Percentiles rank a stretch among this genome's conserved stretches.
Evolutionary conservation across 495 filamentous ascomycete species (phyloP).

Genomic region (Sporormia fimetaria): DNA sequence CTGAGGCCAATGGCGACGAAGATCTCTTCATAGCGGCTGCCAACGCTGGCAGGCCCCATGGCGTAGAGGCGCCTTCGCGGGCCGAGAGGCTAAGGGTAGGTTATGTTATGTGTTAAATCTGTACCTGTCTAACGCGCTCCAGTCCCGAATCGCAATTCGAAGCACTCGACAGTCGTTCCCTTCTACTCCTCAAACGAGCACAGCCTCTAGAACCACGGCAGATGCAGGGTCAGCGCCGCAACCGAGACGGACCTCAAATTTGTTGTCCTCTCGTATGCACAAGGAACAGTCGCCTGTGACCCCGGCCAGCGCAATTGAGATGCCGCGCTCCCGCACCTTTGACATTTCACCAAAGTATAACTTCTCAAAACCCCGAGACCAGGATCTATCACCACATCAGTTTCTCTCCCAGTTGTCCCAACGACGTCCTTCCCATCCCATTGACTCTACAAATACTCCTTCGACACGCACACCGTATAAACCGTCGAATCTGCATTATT

Average conservation of each 20-base stretch:
- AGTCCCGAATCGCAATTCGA: constrained; percentile 24
- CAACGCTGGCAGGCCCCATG: constrained; percentile 37
- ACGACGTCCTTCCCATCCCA: constrained; percentile 36
- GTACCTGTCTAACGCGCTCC: constrained; percentile 2
- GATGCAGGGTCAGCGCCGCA: constrained; percentile 12
- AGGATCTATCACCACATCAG: constrained; percentile 36
- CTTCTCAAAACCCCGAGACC: constrained; percentile 10
- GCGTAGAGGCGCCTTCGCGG: constrained; percentile 38
- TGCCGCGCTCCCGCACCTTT: constrained; percentile 11
- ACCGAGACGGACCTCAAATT: constrained; percentile 11
- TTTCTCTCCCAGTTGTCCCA: constrained; percentile 35
- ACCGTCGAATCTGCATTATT: constrained; percentile 25
- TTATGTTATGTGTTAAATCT: constrained; percentile 1
- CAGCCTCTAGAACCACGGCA: too few relatives aligned
- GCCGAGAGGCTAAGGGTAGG: constrained; percentile 37
- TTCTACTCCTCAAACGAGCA: too few relatives aligned
- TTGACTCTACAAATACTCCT: constrained; percentile 18
- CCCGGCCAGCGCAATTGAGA: constrained; percentile 13
- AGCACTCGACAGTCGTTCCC: constrained; percentile 26
- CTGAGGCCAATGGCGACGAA: constrained; percentile 32
- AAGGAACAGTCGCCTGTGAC: constrained; percentile 23
- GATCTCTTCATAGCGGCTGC: constrained; percentile 57
- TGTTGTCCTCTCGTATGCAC: too few relatives aligned
- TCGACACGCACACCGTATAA: constrained; percentile 19
- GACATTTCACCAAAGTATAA: constrained; percentile 16